These are phyloP conservation scores for Toxoplasma gondii DNA, from an alignment of 169 alveolate species.

Conservation along the genomic window DNA sequence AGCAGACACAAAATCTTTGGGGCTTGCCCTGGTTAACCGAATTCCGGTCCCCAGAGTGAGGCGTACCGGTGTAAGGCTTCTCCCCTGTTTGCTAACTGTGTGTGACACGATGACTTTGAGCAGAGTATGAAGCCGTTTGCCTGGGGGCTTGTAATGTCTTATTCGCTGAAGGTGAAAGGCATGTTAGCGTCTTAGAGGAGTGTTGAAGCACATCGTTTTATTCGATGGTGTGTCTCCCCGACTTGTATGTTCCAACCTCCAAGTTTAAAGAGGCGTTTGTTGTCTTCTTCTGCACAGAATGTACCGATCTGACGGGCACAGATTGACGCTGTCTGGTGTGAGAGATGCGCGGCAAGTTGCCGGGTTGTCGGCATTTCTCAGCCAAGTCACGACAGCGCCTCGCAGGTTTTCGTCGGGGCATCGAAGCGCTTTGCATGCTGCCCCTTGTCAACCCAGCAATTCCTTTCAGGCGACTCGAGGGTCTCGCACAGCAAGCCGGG, in stretches of 20 bases:
- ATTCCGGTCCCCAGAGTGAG: no score
- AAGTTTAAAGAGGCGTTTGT: background rate
- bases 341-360: conserved; percentile 28
- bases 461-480: background rate
- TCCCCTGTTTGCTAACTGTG: background rate
- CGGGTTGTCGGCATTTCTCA: background rate
- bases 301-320: conserved; percentile 25
- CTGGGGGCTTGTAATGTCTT: no score
- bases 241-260: no score
- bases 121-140: no score
- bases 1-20: no score
- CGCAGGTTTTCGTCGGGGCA: background rate
- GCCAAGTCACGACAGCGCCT: conserved; percentile 7
- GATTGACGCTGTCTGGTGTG: conserved; percentile 16
- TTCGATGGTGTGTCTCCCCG: background rate
- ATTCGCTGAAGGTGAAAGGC: no score
- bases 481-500: no score
- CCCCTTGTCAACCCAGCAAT: background rate
- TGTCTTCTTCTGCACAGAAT: background rate
- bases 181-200: no score
- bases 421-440: background rate
- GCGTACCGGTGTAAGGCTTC: background rate
- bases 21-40: no score
- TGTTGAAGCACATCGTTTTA: background rate
- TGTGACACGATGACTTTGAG: no score